These are phyloP conservation scores for Claviceps paspali DNA, from an alignment of 2,329 filamentous ascomycete genomes.

Conservation along the genomic window DNA sequence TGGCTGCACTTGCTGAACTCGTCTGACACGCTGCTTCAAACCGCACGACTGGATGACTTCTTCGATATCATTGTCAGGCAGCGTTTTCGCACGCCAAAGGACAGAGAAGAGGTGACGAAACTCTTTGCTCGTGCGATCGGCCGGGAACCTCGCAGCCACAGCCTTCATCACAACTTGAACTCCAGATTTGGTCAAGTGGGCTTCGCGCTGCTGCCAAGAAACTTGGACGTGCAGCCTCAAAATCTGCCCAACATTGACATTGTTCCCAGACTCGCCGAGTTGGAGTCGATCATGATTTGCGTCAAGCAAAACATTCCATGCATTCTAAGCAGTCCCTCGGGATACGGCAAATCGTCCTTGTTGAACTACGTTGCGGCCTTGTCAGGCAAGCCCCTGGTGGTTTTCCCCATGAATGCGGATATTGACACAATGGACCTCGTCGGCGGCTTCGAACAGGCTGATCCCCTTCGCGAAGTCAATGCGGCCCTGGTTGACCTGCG, in stretches of 20 bases:
- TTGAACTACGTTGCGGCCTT: conserved; percentile 68
- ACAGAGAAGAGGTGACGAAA: conserved; percentile 48
- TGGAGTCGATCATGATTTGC: conserved; percentile 80
- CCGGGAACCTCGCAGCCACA: conserved; percentile 34
- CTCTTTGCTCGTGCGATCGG: conserved; percentile 55
- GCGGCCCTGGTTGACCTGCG: conserved; percentile 34
- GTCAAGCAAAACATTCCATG: conserved; percentile 77
- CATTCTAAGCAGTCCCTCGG: conserved; percentile 73
- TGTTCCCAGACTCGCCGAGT: conserved; percentile 46
- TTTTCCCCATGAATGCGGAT: conserved; percentile 84
- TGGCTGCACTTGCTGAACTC: conserved; percentile 56
- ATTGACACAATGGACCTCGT: conserved; percentile 96
- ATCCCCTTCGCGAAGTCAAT: conserved; percentile 59
- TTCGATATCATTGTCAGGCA: conserved; percentile 72
- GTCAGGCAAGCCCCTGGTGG: conserved; percentile 59
- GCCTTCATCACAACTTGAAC: conserved; percentile 58
- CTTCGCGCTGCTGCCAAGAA: conserved; percentile 52
- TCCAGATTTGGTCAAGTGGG: conserved; percentile 61
- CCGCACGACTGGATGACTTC: conserved; percentile 53
- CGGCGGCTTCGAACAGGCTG: conserved; percentile 89
- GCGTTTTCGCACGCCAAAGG: conserved; percentile 61
- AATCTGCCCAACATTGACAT: conserved; percentile 34
- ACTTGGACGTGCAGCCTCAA: conserved; percentile 36
- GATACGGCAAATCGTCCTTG: conserved; percentile 72
- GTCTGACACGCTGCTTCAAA: conserved; percentile 42